Percentiles rank a stretch among this genome's conserved stretches.
phyloP scores from a whole-genome alignment of 768 basidiomycete species.

The Dentipellis fragilis region DNA sequence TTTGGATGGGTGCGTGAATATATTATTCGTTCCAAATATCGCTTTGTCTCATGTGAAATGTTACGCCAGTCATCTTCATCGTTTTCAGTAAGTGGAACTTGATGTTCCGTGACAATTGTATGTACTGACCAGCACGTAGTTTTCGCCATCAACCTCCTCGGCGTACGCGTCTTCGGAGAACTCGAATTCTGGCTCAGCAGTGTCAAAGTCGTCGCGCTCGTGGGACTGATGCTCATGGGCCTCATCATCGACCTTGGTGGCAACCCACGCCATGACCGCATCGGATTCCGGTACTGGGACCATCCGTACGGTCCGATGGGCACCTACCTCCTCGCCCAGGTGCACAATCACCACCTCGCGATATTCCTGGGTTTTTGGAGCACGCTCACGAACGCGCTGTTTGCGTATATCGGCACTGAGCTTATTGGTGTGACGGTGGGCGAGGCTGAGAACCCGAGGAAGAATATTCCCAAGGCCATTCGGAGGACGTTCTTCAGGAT shows the following conservation, averaged over 20 bases:
- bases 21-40: background rate
- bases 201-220: conserved; percentile 47
- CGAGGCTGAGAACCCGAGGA: conserved; percentile 60
- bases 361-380: conserved; percentile 67
- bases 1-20: conserved; percentile 43
- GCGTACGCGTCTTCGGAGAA: conserved; percentile 60
- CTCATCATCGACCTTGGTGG: conserved; percentile 34
- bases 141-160: conserved; percentile 46
- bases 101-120: background rate
- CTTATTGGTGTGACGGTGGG: conserved; percentile 57
- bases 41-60: conserved; percentile 2
- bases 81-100: conserved; percentile 32
- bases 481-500: conserved; percentile 52
- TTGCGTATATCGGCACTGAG: conserved; percentile 66
- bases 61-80: conserved; percentile 42
- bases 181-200: conserved; percentile 68
- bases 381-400: conserved; percentile 58
- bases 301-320: conserved; percentile 50
- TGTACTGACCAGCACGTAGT: conserved; percentile 23
- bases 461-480: conserved; percentile 67
- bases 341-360: conserved; percentile 36
- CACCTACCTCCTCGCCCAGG: conserved; percentile 35
- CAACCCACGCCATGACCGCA: conserved; percentile 25
- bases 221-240: conserved; percentile 38
- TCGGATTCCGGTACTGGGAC: conserved; percentile 31